Base-by-base conservation (phyloP, 345 rosid species). In the Mangifera indica region DNA sequence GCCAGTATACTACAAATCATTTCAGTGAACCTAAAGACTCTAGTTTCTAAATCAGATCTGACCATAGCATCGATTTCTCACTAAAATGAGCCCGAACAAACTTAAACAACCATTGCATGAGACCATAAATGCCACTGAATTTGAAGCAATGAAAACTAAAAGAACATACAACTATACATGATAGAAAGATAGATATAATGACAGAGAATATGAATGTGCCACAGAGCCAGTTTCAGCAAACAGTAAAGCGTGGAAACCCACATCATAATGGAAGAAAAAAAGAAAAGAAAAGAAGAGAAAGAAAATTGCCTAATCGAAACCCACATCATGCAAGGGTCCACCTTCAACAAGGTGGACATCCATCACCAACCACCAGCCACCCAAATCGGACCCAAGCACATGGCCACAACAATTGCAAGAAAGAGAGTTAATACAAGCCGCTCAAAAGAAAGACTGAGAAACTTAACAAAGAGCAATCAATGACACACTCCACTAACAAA, bases 401-500 rank as follows among this genome's bases (percentile, higher is more conserved):
- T 77, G 74, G 73, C 76, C 73, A 63, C 77, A 70, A 66, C 76
- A 74, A 63, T 48, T 52, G 72, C 77, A 70, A 57, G 75, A 67
- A 72, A 52, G 46, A 48, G 78, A 55, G 59, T 7, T 53, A 56
- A 60, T 21, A 51, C 32, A 20, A 77, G 61, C 80, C 76, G 65
- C 76, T 60, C 87, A 81, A 63, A 37, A 24, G 67, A 37, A 46
- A 15, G 42, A 29, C 32, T 46, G 32, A 40, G 66, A 69, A 76
- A 68, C 62, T 59, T 57, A 55, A 74, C 60, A 69, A 64, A 68
- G 59, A 69, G 87, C 87, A 86, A 83, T 84, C 81, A 81, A 83
- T 80, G 82, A 79, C 81, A 74, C 80, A 42, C 60, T 73, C 84
- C 88, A 81, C 88, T 80, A 80, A 42, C 75, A 73, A 72, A 76